These are phyloP conservation scores for Neonectria neomacrospora DNA, from an alignment of 2,329 filamentous ascomycete species.

Conservation along the genomic window DNA sequence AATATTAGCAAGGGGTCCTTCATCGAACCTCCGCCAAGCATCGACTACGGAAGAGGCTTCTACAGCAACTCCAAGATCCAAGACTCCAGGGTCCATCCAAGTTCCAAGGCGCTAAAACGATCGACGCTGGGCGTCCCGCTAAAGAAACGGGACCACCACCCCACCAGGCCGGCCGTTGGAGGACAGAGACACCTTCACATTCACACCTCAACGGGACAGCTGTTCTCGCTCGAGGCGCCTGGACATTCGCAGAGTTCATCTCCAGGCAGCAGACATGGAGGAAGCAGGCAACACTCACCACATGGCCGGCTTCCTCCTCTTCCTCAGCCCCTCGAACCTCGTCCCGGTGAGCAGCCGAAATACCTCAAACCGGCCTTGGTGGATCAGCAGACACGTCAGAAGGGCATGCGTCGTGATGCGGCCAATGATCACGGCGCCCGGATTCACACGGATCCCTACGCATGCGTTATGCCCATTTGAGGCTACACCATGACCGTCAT, in stretches of 20 bases:
- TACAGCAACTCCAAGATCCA: slow-evolving; percentile 60
- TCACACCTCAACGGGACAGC: too few species aligned
- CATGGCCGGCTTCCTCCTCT: too few species aligned
- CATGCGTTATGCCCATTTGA: slow-evolving; percentile 15
- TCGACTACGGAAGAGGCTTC: slow-evolving; percentile 72
- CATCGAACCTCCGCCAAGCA: slow-evolving; percentile 69
- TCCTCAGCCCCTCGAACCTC: not conserved
- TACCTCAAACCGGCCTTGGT: slow-evolving; percentile 4
- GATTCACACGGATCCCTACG: slow-evolving; percentile 21
- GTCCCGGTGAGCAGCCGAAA: not conserved
- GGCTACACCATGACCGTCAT: slow-evolving; percentile 33
- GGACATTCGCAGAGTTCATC: not conserved
- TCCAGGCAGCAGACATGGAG: not conserved
- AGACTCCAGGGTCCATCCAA: not conserved
- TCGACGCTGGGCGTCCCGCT: not conserved
- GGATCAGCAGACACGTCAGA: slow-evolving; percentile 45
- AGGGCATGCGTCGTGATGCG: slow-evolving; percentile 26
- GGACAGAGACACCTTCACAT: not conserved
- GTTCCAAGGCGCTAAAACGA: not conserved
- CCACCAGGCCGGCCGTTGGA: not conserved
- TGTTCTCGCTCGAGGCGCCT: not conserved
- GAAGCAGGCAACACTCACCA: not conserved
- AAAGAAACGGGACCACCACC: not conserved
- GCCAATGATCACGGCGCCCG: slow-evolving; percentile 32
- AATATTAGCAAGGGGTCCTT: slow-evolving; percentile 61